phyloP scores from a whole-genome alignment of 164 flowering plant species.

The Houttuynia cordata region DNA sequence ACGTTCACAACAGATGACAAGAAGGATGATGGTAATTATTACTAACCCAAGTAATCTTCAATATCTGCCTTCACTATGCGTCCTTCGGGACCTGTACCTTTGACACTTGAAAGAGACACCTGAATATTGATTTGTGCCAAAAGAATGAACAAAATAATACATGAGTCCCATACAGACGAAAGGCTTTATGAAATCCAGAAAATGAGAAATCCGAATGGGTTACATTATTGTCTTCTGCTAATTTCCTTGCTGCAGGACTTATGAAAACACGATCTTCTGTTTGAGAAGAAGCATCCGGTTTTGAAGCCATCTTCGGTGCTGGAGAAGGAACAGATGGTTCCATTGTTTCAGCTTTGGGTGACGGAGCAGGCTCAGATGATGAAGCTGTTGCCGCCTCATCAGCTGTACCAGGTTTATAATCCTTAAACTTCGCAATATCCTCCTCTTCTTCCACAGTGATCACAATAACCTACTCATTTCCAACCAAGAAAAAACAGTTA shows the following conservation, averaged over 20 bases:
- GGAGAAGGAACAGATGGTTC: slow-evolving; percentile 41
- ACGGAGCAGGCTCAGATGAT: slow-evolving; percentile 26
- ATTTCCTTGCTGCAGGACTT: slow-evolving; percentile 83
- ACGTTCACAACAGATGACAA: not conserved
- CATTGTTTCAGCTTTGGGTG: slow-evolving; percentile 45
- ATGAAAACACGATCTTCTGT: slow-evolving; percentile 64
- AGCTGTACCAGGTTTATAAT: slow-evolving; percentile 47
- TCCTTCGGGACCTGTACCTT: slow-evolving; percentile 95
- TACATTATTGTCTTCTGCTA: slow-evolving; percentile 85
- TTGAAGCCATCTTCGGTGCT: slow-evolving; percentile 29
- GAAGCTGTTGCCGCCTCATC: slow-evolving; percentile 29
- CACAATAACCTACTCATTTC: slow-evolving; percentile 54
- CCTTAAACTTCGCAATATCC: slow-evolving; percentile 62
- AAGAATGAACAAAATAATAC: not conserved
- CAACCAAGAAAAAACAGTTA: not conserved
- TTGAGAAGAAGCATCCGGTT: slow-evolving; percentile 31
- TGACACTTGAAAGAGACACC: slow-evolving; percentile 76
- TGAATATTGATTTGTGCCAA: slow-evolving; percentile 9
- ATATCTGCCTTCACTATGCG: slow-evolving; percentile 90
- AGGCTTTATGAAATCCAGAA: not conserved
- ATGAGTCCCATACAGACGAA: not conserved
- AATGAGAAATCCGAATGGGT: slow-evolving; percentile 11
- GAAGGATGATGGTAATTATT: not conserved
- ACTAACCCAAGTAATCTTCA: slow-evolving; percentile 86
- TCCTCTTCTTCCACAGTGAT: slow-evolving; percentile 95